Base-by-base conservation (phyloP, 73 alveolate genomes). In the Paramecium primaurelia region DNA sequence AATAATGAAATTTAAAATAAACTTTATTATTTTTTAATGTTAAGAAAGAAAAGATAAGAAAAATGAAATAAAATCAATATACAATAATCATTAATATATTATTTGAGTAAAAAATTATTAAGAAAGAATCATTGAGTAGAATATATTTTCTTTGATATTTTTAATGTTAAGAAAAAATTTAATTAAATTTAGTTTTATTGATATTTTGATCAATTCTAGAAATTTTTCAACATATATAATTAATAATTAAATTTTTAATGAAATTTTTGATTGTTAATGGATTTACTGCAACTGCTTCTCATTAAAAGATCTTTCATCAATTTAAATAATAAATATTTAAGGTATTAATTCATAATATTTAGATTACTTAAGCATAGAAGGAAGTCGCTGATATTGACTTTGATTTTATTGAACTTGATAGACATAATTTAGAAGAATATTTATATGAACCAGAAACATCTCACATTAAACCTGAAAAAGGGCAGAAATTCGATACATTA, bases 391-490 rank as follows among this genome's bases (percentile, higher is more conserved):
- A 87, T 42, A 64, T 80, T 68, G 93, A 87, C 28, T 40, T 59
- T 40, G 93, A 87, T 14, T 87, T 14, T 68, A 40, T 87, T 7
- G 47, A 36, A 22, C 71, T 75, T 34, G 93, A 87, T 87, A 87
- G 86, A 87, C 75, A 87, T 36, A 60, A 59, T 60, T 64, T 87
- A 9, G 93, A 87, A 36, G 88, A 68, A 22, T 87, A 59, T 68
- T 34, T 87, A 25, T 87, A 34, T 68, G 93, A 87, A 49, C 84
- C 86, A 59, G 93, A 87, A 58, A 87, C 75, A 26, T 59, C 93
- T 18, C 86, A 28, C 10, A 42, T 87, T 5, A 87, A 69, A 36
- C 71, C 60, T 20, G 93, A 87, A 26, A 77, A 59, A 34, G 93
- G 88, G 16, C 28, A 34, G n/a, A 87, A 87, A 44, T 87, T 87